Evolutionary conservation across 257 asterid genomes (phyloP).

Genomic region (Solanum peruvianum): DNA sequence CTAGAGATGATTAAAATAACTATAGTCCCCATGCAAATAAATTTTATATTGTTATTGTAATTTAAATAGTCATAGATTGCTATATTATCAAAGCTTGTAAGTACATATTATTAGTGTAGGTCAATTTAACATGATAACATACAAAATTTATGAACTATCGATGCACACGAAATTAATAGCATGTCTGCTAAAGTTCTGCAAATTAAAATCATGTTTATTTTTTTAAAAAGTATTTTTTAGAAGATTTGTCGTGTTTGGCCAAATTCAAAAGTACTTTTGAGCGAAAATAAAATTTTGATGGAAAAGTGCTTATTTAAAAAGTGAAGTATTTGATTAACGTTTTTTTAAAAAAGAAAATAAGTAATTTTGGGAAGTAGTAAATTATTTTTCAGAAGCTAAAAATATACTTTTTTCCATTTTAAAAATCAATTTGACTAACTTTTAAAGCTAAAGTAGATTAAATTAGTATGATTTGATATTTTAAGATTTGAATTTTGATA

Average conservation of each 20-base stretch:
- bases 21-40: not conserved
- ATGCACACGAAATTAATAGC: not conserved
- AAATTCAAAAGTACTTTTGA: not conserved
- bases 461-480: no score
- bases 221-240: no score
- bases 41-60: not conserved
- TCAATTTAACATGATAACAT: not conserved
- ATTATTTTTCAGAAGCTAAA: not conserved
- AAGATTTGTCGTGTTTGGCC: not conserved
- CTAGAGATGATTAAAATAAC: no score
- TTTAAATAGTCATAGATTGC: not conserved
- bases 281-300: not conserved
- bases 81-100: not conserved
- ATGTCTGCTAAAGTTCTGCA: not conserved
- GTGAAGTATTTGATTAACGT: not conserved
- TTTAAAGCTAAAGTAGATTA: no score
- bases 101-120: not conserved
- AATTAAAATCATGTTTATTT: not conserved
- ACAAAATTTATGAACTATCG: not conserved
- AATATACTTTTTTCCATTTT: no score
- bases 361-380: not conserved
- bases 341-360: no score
- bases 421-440: not conserved
- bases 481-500: no score
- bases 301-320: not conserved